These are phyloP conservation scores for Taiozyma sp. DNA, from an alignment of 1,139 yeast genomes.

Conservation along the genomic window DNA sequence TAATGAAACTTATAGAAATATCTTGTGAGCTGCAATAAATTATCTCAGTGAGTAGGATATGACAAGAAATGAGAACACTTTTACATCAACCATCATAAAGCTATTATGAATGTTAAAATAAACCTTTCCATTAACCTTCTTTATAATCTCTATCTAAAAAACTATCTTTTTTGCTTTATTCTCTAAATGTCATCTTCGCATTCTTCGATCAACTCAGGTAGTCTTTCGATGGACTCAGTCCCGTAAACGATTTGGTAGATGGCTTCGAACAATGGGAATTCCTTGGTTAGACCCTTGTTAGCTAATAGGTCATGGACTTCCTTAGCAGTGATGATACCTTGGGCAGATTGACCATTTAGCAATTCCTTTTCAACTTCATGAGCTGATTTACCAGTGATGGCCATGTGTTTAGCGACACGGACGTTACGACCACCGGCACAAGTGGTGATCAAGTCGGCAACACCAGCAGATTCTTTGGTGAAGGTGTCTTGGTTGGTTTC, in stretches of 20 bases:
- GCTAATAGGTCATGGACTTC: constrained; percentile 77
- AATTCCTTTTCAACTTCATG: constrained; percentile 71
- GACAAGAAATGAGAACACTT: too few species aligned
- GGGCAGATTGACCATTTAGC: constrained; percentile 84
- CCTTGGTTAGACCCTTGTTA: constrained; percentile 47
- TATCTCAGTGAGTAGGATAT: too few species aligned
- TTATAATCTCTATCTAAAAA: neutral
- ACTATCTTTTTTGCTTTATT: neutral
- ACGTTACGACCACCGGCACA: constrained; percentile 91
- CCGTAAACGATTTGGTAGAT: constrained; percentile 73
- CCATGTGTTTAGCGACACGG: constrained; percentile 72
- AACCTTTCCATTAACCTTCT: neutral
- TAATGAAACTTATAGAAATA: too few species aligned
- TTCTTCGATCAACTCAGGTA: constrained; percentile 50
- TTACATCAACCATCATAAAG: too few species aligned
- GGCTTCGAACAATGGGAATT: constrained; percentile 78
- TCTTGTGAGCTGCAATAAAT: too few species aligned
- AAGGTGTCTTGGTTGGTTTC: constrained; percentile 45
- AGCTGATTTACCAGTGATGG: constrained; percentile 59
- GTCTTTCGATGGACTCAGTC: constrained; percentile 48
- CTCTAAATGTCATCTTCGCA: constrained; percentile 4
- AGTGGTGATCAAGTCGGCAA: constrained; percentile 86
- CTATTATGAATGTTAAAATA: too few species aligned
- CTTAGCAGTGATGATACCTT: constrained; percentile 75
- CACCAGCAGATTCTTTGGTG: constrained; percentile 85